phyloP scores from a whole-genome alignment of 805 yeast species.

The Candida taoyuanica region DNA sequence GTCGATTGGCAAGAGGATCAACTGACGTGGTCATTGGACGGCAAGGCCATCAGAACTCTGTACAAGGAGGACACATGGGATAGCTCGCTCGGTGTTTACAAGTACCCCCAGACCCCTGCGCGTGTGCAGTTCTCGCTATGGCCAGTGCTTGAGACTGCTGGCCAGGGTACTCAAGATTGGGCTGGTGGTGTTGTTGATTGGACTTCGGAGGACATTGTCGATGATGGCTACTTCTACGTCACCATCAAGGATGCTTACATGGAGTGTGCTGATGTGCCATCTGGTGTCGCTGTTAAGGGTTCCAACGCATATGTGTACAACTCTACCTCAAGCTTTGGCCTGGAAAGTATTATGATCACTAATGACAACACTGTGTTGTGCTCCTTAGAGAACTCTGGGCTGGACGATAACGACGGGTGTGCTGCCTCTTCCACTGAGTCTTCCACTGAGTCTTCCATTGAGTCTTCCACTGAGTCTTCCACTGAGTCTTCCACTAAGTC shows the following conservation, averaged over 20 bases:
- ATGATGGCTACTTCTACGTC: slow-evolving; percentile 78
- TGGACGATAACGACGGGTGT: slow-evolving; percentile 41
- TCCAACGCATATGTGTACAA: slow-evolving; percentile 52
- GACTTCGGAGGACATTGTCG: slow-evolving; percentile 65
- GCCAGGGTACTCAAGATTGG: slow-evolving; percentile 69
- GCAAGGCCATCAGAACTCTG: slow-evolving; percentile 60
- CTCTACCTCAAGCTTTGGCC: slow-evolving; percentile 40
- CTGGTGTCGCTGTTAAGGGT: slow-evolving; percentile 41
- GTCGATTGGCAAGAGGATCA: slow-evolving; percentile 79
- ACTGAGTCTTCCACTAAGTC: slow-evolving; percentile 10
- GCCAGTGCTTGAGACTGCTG: slow-evolving; percentile 66
- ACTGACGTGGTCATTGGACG: slow-evolving; percentile 72
- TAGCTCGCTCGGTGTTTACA: slow-evolving; percentile 52
- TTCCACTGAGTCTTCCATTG: slow-evolving; percentile 14
- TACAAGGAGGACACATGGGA: slow-evolving; percentile 56
- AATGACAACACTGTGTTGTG: slow-evolving; percentile 59
- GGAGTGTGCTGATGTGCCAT: slow-evolving; percentile 70
- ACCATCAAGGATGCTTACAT: slow-evolving; percentile 56
- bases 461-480: slow-evolving; percentile 13
- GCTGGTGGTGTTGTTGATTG: slow-evolving; percentile 88
- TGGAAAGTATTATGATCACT: slow-evolving; percentile 52
- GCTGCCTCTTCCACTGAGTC: slow-evolving; percentile 18
- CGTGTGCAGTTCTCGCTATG: slow-evolving; percentile 69
- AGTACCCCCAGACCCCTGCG: slow-evolving; percentile 71
- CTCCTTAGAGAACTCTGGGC: slow-evolving; percentile 57